phyloP scores from a whole-genome alignment of 2,329 filamentous ascomycete species.

The Achaetomium macrosporum region DNA sequence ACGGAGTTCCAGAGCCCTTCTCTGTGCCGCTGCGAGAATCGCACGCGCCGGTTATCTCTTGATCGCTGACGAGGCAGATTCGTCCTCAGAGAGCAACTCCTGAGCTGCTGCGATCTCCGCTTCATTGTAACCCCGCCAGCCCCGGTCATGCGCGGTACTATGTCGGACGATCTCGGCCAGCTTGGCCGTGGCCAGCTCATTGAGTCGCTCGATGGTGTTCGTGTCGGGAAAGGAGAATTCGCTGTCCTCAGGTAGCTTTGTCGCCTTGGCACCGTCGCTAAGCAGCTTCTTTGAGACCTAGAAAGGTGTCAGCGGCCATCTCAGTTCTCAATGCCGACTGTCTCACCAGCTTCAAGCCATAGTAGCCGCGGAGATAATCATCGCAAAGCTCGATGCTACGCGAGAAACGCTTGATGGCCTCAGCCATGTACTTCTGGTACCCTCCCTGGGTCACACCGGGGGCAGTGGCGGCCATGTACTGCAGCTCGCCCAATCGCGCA shows the following conservation, averaged over 20 bases:
- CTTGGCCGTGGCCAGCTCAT: constrained; percentile 66
- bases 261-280: constrained; percentile 33
- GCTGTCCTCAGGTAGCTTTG: constrained; percentile 44
- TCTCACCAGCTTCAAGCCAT: constrained; percentile 75
- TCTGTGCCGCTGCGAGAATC: constrained; percentile 5
- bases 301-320: constrained; percentile 23
- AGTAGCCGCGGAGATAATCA: constrained; percentile 85
- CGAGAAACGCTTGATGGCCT: constrained; percentile 78
- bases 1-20: constrained; percentile 22
- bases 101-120: constrained; percentile 67
- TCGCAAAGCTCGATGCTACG: constrained; percentile 91
- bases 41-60: constrained; percentile 35
- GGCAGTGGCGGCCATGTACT: constrained; percentile 61
- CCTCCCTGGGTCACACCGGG: constrained; percentile 32
- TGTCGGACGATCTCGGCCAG: constrained; percentile 70
- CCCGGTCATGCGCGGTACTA: constrained; percentile 52
- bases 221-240: constrained; percentile 50
- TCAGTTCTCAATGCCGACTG: not conserved
- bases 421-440: constrained; percentile 52
- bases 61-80: constrained; percentile 29
- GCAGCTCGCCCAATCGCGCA: constrained; percentile 76
- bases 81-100: constrained; percentile 56
- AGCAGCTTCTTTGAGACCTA: constrained; percentile 49
- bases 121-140: constrained; percentile 68
- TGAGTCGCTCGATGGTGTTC: constrained; percentile 59